phyloP scores from a whole-genome alignment of 2,329 filamentous ascomycete genomes.

The Simplicillium aogashimaense region DNA sequence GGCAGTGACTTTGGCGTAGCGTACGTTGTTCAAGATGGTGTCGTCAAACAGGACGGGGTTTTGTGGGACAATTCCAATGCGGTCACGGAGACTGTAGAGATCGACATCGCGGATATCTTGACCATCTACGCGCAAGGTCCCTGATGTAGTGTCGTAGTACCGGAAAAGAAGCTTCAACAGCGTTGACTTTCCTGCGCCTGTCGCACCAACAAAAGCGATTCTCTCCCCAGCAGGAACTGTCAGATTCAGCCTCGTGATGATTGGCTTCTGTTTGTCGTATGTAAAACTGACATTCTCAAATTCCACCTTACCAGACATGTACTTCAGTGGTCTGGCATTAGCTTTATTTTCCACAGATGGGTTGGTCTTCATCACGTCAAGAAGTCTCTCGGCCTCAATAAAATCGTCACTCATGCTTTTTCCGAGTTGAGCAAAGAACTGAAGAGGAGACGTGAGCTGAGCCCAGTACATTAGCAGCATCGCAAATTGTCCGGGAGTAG shows the following conservation, averaged over 20 bases:
- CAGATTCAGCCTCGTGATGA: slow-evolving; percentile 44
- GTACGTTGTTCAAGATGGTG: slow-evolving; percentile 49
- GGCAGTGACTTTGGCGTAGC: slow-evolving; percentile 43
- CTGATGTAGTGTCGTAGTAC: slow-evolving; percentile 46
- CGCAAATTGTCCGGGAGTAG: slow-evolving; percentile 58
- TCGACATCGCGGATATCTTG: slow-evolving; percentile 47
- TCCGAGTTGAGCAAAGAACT: slow-evolving; percentile 54
- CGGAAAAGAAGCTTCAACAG: slow-evolving; percentile 48
- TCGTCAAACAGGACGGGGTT: slow-evolving; percentile 46
- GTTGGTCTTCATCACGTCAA: slow-evolving; percentile 48
- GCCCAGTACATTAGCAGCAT: slow-evolving; percentile 66
- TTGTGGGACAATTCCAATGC: slow-evolving; percentile 48
- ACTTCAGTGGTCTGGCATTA: slow-evolving; percentile 36
- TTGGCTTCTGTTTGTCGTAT: slow-evolving; percentile 49
- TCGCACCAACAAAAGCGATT: slow-evolving; percentile 50
- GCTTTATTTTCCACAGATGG: slow-evolving; percentile 44
- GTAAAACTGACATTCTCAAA: slow-evolving; percentile 47
- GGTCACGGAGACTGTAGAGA: slow-evolving; percentile 38
- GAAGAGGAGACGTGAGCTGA: slow-evolving; percentile 60
- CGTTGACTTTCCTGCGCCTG: slow-evolving; percentile 50
- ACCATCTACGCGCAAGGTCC: slow-evolving; percentile 44
- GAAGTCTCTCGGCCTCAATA: slow-evolving; percentile 46
- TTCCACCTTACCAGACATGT: slow-evolving; percentile 41
- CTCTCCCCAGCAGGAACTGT: slow-evolving; percentile 40
- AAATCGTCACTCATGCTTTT: slow-evolving; percentile 46